phyloP scores from a whole-genome alignment of 441 rosid genomes.

The Populus hybrid region DNA sequence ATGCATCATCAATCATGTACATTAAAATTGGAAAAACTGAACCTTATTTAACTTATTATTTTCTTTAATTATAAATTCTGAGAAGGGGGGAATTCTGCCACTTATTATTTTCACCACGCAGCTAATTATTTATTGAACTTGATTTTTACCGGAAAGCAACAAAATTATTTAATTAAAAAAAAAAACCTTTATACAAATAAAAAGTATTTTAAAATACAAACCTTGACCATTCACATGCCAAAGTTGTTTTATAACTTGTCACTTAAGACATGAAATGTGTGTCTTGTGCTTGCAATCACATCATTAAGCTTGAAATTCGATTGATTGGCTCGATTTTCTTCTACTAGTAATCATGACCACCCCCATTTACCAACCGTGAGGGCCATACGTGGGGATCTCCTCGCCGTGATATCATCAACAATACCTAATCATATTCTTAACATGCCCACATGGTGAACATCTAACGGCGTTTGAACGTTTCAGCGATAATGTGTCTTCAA shows the following conservation, averaged over 20 bases:
- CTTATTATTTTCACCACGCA: too few species aligned
- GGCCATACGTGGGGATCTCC: background rate
- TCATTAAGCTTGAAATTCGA: background rate
- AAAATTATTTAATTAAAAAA: too few species aligned
- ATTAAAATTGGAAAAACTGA: too few species aligned
- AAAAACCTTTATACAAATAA: too few species aligned
- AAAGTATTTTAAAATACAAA: too few species aligned
- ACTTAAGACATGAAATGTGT: background rate
- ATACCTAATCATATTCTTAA: background rate
- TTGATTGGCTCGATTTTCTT: background rate
- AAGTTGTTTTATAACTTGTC: background rate
- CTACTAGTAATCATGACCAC: background rate
- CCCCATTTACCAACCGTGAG: background rate
- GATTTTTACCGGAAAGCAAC: too few species aligned
- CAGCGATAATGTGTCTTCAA: background rate
- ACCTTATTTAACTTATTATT: background rate
- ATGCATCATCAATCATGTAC: background rate
- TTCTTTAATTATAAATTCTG: background rate
- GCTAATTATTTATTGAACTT: too few species aligned
- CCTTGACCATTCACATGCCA: conserved; percentile 8
- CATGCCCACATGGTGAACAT: background rate
- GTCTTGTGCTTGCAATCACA: background rate
- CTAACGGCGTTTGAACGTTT: background rate
- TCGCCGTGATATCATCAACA: background rate
- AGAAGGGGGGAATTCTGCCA: too few species aligned